These are phyloP conservation scores for Umbilicaria muhlenbergii DNA, from an alignment of 495 filamentous ascomycete species.

Conservation along the genomic window DNA sequence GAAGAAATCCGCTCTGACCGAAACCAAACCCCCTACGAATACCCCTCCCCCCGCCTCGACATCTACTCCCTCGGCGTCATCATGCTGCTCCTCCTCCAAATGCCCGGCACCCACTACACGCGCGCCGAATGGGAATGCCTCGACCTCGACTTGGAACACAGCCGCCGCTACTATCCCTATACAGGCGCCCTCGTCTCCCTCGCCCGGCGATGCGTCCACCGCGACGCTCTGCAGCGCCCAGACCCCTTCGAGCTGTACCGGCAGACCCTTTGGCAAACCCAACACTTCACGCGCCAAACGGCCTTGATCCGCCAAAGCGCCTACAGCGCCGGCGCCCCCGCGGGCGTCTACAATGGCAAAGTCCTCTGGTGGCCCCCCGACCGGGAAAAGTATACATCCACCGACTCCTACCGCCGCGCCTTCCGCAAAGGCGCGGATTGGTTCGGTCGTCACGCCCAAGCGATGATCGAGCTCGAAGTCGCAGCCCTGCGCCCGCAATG, in stretches of 20 bases:
- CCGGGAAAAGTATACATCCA: too few relatives aligned
- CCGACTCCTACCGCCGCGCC: too few relatives aligned
- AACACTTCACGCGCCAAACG: too few relatives aligned
- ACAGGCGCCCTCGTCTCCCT: constrained; percentile 22
- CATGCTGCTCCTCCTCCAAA: background rate
- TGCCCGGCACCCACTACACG: background rate
- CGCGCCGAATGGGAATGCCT: background rate
- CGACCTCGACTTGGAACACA: constrained; percentile 23
- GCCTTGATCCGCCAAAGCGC: too few relatives aligned
- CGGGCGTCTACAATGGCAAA: too few relatives aligned
- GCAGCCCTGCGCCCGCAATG: too few relatives aligned
- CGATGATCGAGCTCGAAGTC: too few relatives aligned
- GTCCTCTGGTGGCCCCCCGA: too few relatives aligned
- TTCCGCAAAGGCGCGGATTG: too few relatives aligned
- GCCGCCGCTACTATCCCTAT: constrained; percentile 30
- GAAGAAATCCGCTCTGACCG: background rate
- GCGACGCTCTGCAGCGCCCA: background rate
- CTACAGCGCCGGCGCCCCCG: too few relatives aligned
- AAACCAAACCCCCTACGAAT: constrained; percentile 1
- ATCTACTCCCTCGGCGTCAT: constrained; percentile 5
- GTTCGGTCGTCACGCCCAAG: too few relatives aligned
- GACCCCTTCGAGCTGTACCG: background rate
- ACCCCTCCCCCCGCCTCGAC: constrained; percentile 2
- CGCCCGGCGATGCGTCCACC: background rate
- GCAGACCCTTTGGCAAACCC: background rate